Evolutionary conservation across 1,284 basidiomycete species (phyloP).

Genomic region (Phenoliferia sp.): DNA sequence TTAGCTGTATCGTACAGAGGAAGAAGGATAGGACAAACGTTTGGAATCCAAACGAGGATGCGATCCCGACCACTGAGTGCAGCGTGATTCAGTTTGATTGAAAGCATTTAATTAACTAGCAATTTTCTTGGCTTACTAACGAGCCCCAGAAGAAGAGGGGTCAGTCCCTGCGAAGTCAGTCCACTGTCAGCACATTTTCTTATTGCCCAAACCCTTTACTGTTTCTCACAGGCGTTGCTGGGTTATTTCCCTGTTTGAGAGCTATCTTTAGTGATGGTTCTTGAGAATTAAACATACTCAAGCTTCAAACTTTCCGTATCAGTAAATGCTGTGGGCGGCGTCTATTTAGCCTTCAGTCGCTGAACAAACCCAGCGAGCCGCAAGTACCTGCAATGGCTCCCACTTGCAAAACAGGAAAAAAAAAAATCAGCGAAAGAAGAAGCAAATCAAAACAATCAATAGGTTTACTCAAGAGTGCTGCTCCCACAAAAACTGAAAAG

Average conservation of each 20-base stretch:
- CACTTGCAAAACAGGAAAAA: not conserved
- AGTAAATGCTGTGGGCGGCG: no score
- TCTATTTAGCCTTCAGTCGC: no score
- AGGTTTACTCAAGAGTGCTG: slow-evolving; percentile 5
- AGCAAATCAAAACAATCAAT: not conserved
- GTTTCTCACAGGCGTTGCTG: slow-evolving; percentile 10
- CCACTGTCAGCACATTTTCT: no score
- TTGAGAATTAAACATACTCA: no score
- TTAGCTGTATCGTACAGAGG: not conserved
- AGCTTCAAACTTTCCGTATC: no score
- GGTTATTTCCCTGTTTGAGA: slow-evolving; percentile 18
- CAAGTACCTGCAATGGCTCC: slow-evolving; percentile 8
- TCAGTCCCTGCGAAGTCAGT: slow-evolving; percentile 10
- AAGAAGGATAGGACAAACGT: slow-evolving; percentile 1
- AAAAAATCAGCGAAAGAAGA: not conserved
- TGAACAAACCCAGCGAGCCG: no score
- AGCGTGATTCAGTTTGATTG: not conserved
- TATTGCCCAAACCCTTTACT: no score
- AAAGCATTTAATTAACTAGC: not conserved
- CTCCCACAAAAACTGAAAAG: slow-evolving; percentile 12
- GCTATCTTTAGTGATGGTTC: no score
- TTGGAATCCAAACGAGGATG: slow-evolving; percentile 6
- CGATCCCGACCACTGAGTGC: slow-evolving; percentile 7
- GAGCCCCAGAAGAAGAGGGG: slow-evolving; percentile 12
- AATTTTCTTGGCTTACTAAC: not conserved